Evolutionary conservation across 2,329 filamentous ascomycete species (phyloP), one percentile per base, ranked within the genome.

Genomic region (Ceratocystis cubensis): DNA sequence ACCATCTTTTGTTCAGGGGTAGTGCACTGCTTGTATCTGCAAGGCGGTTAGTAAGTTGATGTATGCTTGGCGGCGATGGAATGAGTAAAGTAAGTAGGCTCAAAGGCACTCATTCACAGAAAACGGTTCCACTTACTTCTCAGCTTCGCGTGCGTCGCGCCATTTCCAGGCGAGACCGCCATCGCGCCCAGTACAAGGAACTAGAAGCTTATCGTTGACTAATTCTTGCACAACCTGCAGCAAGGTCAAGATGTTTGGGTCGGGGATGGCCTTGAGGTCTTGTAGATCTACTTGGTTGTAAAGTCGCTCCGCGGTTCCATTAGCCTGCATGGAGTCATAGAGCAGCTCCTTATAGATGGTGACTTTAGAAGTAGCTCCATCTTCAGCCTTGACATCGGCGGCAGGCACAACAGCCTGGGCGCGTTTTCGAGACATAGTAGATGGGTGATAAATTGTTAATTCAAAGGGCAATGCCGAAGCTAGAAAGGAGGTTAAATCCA

Each of bases 1-100:
- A 97, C 88, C 73, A 96, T 82, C 73, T 85, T 84, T 76, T 87
- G 83, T 71, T 97, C 93, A 72, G 93, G 85, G 68, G 84, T 83
- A 61, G 79, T 76, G 69, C 85, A 81, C 68, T 79, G 78, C 70
- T 81, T 82, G 74, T 85, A 86, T 71, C 83, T 85, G 69, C 64
- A n/a, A 33, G 20, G 46, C 6, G 28, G 33, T 59, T 66, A 64
- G 45, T 41, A 5, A 4, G 7, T 17, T 63, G n/a, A 37, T 22
- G 22, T 10, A n/a, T 46, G 4, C 7, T 46, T 15, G 15, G 20
- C 41, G 22, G 41, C 41, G 48, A 15, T n/a, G 41, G 1, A 63
- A 44, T 13, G 44, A 37, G 30, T 10, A 8, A 13, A 44, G 22
- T 25, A 59, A n/a, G 5, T 37, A 50, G 30, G 45, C 25, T 5